A percentile compares a stretch with the other conserved stretches of the same genome.
These are phyloP conservation scores for Aspergillus ustus DNA, from an alignment of 2,329 filamentous ascomycete species.

Conservation along the genomic window DNA sequence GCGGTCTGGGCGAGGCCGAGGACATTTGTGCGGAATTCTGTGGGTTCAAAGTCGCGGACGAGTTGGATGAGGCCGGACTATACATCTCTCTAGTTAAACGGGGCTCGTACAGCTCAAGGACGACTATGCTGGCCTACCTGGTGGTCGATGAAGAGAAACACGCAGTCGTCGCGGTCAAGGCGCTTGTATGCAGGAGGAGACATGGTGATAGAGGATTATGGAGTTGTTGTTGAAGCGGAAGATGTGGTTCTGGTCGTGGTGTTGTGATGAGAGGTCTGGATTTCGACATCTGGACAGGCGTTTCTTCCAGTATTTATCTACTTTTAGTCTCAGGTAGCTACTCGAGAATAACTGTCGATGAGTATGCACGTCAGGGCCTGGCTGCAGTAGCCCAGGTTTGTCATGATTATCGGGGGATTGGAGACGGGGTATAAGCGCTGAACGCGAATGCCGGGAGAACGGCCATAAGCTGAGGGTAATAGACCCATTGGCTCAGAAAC, in stretches of 20 bases:
- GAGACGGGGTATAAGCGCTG: not conserved
- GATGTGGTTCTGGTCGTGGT: not conserved
- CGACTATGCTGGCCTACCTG: not conserved
- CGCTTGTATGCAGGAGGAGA: not conserved
- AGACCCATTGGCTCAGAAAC: no score
- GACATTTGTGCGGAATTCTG: slow-evolving; percentile 1
- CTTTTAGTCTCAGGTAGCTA: not conserved
- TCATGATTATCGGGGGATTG: not conserved
- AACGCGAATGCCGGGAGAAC: no score
- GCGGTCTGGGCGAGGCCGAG: not conserved
- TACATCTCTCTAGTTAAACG: not conserved
- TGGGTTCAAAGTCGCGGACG: slow-evolving; percentile 1
- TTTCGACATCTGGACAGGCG: not conserved
- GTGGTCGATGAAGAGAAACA: not conserved
- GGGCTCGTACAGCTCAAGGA: not conserved
- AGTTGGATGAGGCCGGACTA: not conserved
- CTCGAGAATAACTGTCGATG: no score
- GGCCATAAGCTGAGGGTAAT: no score
- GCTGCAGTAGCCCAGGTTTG: not conserved
- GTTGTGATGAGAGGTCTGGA: not conserved
- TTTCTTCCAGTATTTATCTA: not conserved
- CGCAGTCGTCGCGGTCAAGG: not conserved
- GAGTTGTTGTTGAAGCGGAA: not conserved
- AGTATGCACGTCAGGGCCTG: not conserved
- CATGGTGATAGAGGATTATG: not conserved